phyloP scores from a whole-genome alignment of 768 basidiomycete genomes.

The Calocera viscosa region DNA sequence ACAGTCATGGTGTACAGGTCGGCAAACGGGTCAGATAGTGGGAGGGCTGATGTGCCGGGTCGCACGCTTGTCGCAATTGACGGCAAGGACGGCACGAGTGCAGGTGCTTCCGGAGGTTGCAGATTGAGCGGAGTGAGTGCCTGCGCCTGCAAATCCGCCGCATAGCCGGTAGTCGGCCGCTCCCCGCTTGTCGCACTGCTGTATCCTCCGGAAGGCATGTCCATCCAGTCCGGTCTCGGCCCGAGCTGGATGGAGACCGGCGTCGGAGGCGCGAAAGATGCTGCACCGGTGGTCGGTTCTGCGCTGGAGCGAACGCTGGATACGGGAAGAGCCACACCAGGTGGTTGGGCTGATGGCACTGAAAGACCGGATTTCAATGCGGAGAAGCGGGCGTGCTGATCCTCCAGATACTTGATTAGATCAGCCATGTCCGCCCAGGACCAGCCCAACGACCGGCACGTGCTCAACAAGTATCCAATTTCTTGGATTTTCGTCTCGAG shows the following conservation, averaged over 20 bases:
- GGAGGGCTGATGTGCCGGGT: not conserved
- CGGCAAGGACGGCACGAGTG: not conserved
- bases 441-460: not conserved
- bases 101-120: not conserved
- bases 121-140: not conserved
- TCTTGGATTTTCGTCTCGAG: slow-evolving; percentile 1
- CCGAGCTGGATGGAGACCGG: not conserved
- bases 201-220: not conserved
- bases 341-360: not conserved
- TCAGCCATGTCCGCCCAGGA: slow-evolving; percentile 2
- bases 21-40: not conserved
- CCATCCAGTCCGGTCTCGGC: not conserved
- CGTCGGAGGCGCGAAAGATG: not conserved
- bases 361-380: not conserved
- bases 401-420: slow-evolving; percentile 2
- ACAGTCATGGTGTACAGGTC: not conserved
- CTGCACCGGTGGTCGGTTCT: not conserved
- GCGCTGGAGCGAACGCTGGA: not conserved
- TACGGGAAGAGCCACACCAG: not conserved
- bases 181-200: not conserved
- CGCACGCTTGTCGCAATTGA: not conserved
- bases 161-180: not conserved
- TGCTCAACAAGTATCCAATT: not conserved
- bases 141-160: not conserved
- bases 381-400: not conserved